Percentiles rank a stretch among this genome's conserved stretches.
These are phyloP conservation scores for Theileria orientalis DNA, from an alignment of 169 alveolate genomes.

Conservation along the genomic window DNA sequence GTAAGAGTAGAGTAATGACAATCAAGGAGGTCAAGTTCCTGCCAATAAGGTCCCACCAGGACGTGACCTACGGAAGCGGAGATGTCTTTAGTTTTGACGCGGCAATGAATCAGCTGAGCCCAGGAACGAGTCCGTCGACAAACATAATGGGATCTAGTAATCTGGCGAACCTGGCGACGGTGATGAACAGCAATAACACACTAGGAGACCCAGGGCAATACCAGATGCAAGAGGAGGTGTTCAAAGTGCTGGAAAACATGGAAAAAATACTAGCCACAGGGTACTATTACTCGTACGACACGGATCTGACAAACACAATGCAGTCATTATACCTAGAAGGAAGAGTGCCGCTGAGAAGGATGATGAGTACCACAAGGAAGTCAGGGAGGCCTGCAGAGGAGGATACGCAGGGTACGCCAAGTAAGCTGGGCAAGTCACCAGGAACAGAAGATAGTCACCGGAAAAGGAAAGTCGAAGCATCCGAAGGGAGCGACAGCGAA, in stretches of 20 bases:
- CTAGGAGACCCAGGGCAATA: background rate
- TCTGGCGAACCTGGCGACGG: background rate
- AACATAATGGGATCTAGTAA: background rate
- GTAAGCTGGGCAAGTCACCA: background rate
- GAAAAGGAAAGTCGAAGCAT: too few species aligned
- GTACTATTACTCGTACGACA: constrained; percentile 30
- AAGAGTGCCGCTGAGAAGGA: constrained; percentile 23
- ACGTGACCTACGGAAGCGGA: background rate
- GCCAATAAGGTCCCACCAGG: constrained; percentile 14
- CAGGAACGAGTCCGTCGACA: background rate
- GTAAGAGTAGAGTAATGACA: constrained; percentile 13
- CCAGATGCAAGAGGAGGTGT: background rate
- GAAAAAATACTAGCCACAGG: constrained; percentile 37
- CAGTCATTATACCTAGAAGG: constrained; percentile 35
- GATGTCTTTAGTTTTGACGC: too few species aligned
- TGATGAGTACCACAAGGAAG: background rate
- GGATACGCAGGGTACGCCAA: background rate
- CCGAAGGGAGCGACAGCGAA: too few species aligned
- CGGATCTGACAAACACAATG: constrained; percentile 53
- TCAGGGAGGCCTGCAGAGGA: too few species aligned
- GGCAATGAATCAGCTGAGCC: background rate
- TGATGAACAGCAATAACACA: background rate
- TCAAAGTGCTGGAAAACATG: constrained; percentile 12
- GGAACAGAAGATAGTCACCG: background rate
- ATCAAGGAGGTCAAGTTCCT: constrained; percentile 25